Conservation (phyloP, 495 filamentous ascomycete genomes). For the Pyrenopolyporus hunteri region DNA sequence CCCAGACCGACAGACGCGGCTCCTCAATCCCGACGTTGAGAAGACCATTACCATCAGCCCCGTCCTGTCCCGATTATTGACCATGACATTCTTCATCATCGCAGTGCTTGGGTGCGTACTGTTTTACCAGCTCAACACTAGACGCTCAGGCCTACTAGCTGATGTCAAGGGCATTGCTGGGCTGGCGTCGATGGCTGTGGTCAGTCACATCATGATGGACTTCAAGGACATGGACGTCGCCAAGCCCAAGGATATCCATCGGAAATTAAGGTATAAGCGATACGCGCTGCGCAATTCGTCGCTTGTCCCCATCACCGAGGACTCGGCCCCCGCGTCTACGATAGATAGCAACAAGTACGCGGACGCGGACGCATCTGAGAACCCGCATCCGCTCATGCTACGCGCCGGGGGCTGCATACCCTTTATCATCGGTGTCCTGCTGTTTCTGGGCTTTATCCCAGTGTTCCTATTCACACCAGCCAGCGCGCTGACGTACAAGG, state of each 20-base stretch:
- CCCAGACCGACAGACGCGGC: conserved; percentile 50
- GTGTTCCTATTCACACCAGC: conserved; percentile 63
- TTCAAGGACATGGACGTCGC: conserved; percentile 75
- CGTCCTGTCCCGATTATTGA: conserved; percentile 67
- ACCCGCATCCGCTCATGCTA: conserved; percentile 74
- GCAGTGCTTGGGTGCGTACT: conserved; percentile 64
- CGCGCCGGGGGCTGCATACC: conserved; percentile 63
- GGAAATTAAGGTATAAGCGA: conserved; percentile 64
- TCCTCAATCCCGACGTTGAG: conserved; percentile 39
- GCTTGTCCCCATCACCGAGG: conserved; percentile 61
- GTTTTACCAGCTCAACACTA: conserved; percentile 61
- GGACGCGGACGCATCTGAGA: conserved; percentile 52
- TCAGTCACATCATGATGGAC: conserved; percentile 73
- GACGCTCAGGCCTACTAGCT: conserved; percentile 67
- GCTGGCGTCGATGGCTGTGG: conserved; percentile 74
- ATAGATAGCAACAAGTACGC: conserved; percentile 48
- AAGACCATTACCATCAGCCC: conserved; percentile 61
- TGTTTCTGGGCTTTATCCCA: conserved; percentile 61
- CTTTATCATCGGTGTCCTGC: conserved; percentile 57
- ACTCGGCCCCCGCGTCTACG: conserved; percentile 37
- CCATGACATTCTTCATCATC: conserved; percentile 54
- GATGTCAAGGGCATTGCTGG: conserved; percentile 78
- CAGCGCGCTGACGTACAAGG: conserved; percentile 60
- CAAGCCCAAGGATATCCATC: conserved; percentile 67
- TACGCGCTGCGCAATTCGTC: conserved; percentile 74